These are phyloP conservation scores for Suhomyces guaymorum DNA, from an alignment of 1,139 yeast species.

Conservation along the genomic window DNA sequence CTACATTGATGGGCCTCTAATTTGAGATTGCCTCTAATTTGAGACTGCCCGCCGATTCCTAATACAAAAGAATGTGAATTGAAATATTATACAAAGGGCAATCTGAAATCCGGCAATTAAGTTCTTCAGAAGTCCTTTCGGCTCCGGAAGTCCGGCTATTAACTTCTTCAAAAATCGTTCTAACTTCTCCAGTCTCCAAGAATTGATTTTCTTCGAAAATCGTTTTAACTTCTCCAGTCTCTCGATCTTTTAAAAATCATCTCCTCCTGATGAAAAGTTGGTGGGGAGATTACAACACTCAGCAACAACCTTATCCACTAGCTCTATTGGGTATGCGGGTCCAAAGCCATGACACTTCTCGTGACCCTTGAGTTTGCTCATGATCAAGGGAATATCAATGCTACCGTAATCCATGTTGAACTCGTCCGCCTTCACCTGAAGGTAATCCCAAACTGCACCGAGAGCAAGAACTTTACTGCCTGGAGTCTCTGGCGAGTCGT, in stretches of 20 bases:
- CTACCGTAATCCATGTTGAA: conserved; percentile 45
- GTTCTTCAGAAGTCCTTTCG: no score
- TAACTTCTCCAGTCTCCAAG: no score
- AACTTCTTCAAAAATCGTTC: neutral
- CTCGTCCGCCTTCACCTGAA: conserved; percentile 49
- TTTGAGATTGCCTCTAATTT: no score
- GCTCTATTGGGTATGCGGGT: conserved; percentile 65
- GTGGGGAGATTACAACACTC: conserved; percentile 10
- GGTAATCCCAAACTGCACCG: conserved; percentile 82
- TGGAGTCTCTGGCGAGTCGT: conserved; percentile 36
- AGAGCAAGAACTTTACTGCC: conserved; percentile 59
- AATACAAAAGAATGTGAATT: neutral
- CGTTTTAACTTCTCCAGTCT: no score
- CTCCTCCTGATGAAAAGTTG: neutral
- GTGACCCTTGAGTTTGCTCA: conserved; percentile 59
- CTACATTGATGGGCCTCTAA: no score
- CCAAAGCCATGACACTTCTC: conserved; percentile 84
- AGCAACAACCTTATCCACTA: conserved; percentile 43
- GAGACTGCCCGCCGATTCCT: no score
- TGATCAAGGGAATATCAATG: conserved; percentile 58
- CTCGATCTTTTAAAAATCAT: no score
- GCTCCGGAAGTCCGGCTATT: neutral
- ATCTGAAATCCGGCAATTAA: neutral
- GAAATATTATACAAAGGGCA: neutral
- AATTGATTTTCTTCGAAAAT: no score